Base-by-base conservation (phyloP, 345 rosid species). In the Citropsis articulata region DNA sequence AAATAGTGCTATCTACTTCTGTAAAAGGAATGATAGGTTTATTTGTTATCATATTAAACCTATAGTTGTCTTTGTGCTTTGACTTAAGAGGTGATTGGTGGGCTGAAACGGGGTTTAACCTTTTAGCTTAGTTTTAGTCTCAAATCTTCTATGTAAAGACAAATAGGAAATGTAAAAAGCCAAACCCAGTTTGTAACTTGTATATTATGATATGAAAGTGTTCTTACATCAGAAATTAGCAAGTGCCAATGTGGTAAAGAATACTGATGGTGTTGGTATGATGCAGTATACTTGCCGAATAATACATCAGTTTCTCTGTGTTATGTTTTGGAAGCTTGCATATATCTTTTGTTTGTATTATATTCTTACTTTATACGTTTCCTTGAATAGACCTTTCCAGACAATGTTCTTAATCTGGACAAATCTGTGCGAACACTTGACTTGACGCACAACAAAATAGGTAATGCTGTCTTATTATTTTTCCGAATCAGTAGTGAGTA, bases 381-480 rank as follows among this genome's bases (percentile, higher is more conserved):
- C 67, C 67, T 77, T 87, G 68, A 82, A 79, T 92, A 95, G 99
- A 74, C 90, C 42, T 90, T 95, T 78, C 99, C 99, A 2, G 90
- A 91, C 77, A 94, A 91, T 82, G 88, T 93, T 71, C 86, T 95
- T 79, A 89, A 85, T 62, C 85, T 95, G 72, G 96, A 88, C 56
- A 89, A 83, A 80, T 82, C 91, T 18, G 98, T 95, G 60, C 94
- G 98, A 40, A 92, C 97, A 76, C 93, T 95, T 19, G 99, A 95
- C 81, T 86, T 95, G 69, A 90, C 99, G 25, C 91, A 82, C 87
- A 95, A 95, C 81, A 93, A 89, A 84, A 76, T 95, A 81, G 90
- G 99, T 95, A 88, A 82, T 79, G 30, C n/a, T 56, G 69, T 36
- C 12, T 71, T 30, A 62, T 59, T 35, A 30, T 6, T 55, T 59